These are phyloP conservation scores for Tilletia walkeri DNA, from an alignment of 1,284 basidiomycete species.

Conservation along the genomic window DNA sequence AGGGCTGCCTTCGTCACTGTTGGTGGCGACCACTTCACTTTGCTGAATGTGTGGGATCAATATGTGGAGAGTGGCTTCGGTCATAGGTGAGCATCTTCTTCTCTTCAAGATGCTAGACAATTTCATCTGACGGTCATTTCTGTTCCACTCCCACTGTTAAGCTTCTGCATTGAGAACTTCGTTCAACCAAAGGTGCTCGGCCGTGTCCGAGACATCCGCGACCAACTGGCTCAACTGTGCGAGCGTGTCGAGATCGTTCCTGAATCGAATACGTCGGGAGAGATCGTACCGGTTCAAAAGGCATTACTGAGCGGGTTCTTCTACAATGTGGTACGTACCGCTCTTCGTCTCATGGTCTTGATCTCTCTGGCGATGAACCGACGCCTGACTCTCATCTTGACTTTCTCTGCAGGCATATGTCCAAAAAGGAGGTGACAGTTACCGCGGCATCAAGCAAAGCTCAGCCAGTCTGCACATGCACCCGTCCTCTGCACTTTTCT, in stretches of 20 bases:
- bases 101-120: slow-evolving; percentile 68
- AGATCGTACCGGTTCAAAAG: slow-evolving; percentile 89
- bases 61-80: slow-evolving; percentile 97
- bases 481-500: slow-evolving; percentile 90
- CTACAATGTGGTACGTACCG: slow-evolving; percentile 69
- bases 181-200: slow-evolving; percentile 93
- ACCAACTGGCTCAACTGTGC: slow-evolving; percentile 90
- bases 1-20: slow-evolving; percentile 90
- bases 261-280: slow-evolving; percentile 76
- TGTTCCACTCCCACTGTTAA: neutral
- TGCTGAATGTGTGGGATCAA: slow-evolving; percentile 96
- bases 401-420: slow-evolving; percentile 30
- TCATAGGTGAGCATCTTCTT: slow-evolving; percentile 20
- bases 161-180: slow-evolving; percentile 69
- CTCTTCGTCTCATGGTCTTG: neutral
- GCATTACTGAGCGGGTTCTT: slow-evolving; percentile 93
- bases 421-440: slow-evolving; percentile 58
- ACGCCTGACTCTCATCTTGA: neutral
- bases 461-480: slow-evolving; percentile 89
- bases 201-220: slow-evolving; percentile 87
- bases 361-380: neutral
- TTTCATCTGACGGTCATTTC: slow-evolving; percentile 15
- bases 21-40: slow-evolving; percentile 96
- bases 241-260: slow-evolving; percentile 95
- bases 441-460: slow-evolving; percentile 88